phyloP scores from a whole-genome alignment of 164 flowering plant genomes.

The Chimonanthus praecox region DNA sequence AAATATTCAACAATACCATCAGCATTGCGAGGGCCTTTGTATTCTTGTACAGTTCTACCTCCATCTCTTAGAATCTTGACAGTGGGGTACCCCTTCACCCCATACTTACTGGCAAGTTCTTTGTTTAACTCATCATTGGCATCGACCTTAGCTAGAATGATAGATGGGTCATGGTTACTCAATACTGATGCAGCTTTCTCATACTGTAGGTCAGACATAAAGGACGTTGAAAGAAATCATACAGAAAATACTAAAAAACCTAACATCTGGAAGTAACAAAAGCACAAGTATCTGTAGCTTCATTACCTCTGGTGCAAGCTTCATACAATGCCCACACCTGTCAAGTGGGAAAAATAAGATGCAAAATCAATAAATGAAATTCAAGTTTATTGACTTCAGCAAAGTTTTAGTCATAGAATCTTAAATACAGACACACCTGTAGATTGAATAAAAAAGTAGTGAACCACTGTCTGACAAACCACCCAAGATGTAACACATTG shows the following conservation, averaged over 20 bases:
- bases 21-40: constrained; percentile 87
- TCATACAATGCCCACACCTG: constrained; percentile 99
- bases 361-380: not conserved
- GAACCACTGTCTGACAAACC: not conserved
- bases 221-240: not conserved
- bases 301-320: constrained; percentile 85
- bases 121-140: constrained; percentile 70
- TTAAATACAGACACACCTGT: not conserved
- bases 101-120: constrained; percentile 49
- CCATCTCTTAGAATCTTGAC: constrained; percentile 76
- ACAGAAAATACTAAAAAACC: too few relatives aligned
- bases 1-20: constrained; percentile 76
- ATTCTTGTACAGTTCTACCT: constrained; percentile 64
- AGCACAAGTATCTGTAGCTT: not conserved
- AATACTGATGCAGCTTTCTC: constrained; percentile 83
- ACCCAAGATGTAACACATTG: not conserved
- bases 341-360: not conserved
- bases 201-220: constrained; percentile 37
- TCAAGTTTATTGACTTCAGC: too few relatives aligned
- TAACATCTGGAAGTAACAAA: not conserved
- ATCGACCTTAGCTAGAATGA: constrained; percentile 79
- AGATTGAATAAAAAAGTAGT: not conserved
- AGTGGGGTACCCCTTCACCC: constrained; percentile 70
- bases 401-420: too few relatives aligned
- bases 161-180: constrained; percentile 56